These are phyloP conservation scores for Penicillium sp. DNA, from an alignment of 2,329 filamentous ascomycete species.

Conservation along the genomic window DNA sequence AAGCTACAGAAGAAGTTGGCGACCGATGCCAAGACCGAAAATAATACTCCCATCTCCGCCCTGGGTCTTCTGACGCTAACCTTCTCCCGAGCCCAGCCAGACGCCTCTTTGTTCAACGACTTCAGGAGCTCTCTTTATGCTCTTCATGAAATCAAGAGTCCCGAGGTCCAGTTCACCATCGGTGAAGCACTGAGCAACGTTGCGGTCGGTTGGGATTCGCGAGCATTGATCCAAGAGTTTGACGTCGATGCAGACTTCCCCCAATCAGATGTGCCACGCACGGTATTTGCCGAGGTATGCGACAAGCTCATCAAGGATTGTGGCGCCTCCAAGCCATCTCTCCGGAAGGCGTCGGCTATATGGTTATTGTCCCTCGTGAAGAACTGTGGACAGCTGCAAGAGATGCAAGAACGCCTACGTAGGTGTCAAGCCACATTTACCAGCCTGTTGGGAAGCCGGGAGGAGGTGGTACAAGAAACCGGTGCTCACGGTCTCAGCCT, in stretches of 20 bases:
- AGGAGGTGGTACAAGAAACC: constrained; percentile 94
- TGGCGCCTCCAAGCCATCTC: constrained; percentile 82
- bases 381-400: constrained; percentile 78
- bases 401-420: constrained; percentile 75
- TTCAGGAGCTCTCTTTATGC: constrained; percentile 74
- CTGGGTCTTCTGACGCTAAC: constrained; percentile 75
- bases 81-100: constrained; percentile 44
- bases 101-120: constrained; percentile 45
- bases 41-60: constrained; percentile 80
- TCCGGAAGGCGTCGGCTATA: constrained; percentile 91
- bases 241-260: constrained; percentile 69
- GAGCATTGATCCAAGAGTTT: constrained; percentile 73
- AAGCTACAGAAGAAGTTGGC: constrained; percentile 68
- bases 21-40: constrained; percentile 75
- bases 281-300: constrained; percentile 62
- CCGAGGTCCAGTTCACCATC: constrained; percentile 87
- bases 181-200: constrained; percentile 85
- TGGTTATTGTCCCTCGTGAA: constrained; percentile 94
- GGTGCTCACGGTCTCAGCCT: constrained; percentile 89
- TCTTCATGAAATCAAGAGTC: constrained; percentile 81
- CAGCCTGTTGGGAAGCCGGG: constrained; percentile 81
- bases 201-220: constrained; percentile 81
- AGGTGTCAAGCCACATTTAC: constrained; percentile 88
- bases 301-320: constrained; percentile 78
- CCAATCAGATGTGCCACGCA: constrained; percentile 43